These are phyloP conservation scores for Mucor irregularis DNA, from an alignment of 371 early-diverging fungal species.

Conservation along the genomic window DNA sequence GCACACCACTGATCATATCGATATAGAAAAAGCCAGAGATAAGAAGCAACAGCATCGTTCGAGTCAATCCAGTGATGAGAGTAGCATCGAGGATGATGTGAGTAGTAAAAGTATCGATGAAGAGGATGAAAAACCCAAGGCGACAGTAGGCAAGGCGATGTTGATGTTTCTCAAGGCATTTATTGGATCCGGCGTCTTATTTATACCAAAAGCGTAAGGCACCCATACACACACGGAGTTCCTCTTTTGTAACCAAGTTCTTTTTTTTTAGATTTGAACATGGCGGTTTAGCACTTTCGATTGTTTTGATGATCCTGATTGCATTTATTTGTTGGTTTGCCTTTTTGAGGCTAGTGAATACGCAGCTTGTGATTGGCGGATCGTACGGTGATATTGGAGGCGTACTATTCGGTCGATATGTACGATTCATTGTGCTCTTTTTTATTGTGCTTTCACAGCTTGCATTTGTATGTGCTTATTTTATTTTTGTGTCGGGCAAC, in stretches of 20 bases:
- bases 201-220: constrained; percentile 67
- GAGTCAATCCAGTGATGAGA: too few relatives aligned
- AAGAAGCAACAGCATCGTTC: neutral
- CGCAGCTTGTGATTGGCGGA: constrained; percentile 51
- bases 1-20: neutral
- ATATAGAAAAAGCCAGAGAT: neutral
- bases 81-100: neutral
- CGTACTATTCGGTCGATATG: constrained; percentile 59
- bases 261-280: constrained; percentile 30
- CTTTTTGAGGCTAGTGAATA: constrained; percentile 31
- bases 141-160: constrained; percentile 67
- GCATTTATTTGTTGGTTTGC: constrained; percentile 31
- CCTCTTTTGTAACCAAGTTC: neutral
- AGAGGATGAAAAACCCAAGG: constrained; percentile 31
- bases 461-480: constrained; percentile 54
- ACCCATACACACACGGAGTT: neutral
- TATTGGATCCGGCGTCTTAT: constrained; percentile 72
- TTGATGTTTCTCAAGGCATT: constrained; percentile 79
- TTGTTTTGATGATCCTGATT: constrained; percentile 29
- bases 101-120: neutral
- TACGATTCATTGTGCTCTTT: constrained; percentile 57
- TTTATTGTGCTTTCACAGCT: constrained; percentile 71
- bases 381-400: constrained; percentile 83
- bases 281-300: constrained; percentile 32
- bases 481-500: constrained; percentile 50